These are phyloP conservation scores for Lodderomyces orthopsilosis DNA, from an alignment of 1,139 yeast genomes.

Conservation along the genomic window DNA sequence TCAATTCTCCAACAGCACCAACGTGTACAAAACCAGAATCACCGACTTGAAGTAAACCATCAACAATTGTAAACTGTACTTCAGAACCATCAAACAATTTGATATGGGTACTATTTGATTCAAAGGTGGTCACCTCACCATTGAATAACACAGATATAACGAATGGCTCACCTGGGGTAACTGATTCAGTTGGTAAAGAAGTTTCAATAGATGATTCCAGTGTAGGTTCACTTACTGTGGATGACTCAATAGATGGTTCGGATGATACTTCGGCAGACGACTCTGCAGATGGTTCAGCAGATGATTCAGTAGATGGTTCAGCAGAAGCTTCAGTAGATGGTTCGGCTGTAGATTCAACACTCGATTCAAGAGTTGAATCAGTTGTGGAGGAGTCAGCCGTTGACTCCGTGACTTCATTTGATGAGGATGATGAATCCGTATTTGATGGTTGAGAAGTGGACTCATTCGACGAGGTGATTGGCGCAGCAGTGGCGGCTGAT, in stretches of 20 bases:
- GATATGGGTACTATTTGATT: conserved; percentile 5
- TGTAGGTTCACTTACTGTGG: neutral
- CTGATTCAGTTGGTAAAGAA: conserved; percentile 1
- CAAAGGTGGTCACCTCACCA: conserved; percentile 1
- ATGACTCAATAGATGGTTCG: neutral
- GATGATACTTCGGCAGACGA: neutral
- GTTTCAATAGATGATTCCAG: neutral
- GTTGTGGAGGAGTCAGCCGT: neutral
- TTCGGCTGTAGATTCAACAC: conserved; percentile 3
- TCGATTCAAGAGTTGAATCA: neutral
- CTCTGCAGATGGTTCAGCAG: conserved; percentile 2
- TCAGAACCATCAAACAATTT: conserved; percentile 5
- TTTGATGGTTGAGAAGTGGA: conserved; percentile 8
- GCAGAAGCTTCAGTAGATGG: neutral
- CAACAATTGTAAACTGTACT: conserved; percentile 3
- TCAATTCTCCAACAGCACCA: conserved; percentile 2
- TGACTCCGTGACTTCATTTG: neutral
- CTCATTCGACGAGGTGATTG: too few relatives aligned
- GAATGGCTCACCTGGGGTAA: conserved; percentile 22
- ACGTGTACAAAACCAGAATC: conserved; percentile 2
- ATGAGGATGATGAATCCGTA: conserved; percentile 1
- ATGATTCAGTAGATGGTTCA: neutral
- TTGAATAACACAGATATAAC: conserved; percentile 18
- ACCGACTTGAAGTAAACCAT: conserved; percentile 2
- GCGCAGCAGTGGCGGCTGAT: too few relatives aligned